phyloP scores from a whole-genome alignment of 2,329 filamentous ascomycete species.

The Elsinoe perseae region DNA sequence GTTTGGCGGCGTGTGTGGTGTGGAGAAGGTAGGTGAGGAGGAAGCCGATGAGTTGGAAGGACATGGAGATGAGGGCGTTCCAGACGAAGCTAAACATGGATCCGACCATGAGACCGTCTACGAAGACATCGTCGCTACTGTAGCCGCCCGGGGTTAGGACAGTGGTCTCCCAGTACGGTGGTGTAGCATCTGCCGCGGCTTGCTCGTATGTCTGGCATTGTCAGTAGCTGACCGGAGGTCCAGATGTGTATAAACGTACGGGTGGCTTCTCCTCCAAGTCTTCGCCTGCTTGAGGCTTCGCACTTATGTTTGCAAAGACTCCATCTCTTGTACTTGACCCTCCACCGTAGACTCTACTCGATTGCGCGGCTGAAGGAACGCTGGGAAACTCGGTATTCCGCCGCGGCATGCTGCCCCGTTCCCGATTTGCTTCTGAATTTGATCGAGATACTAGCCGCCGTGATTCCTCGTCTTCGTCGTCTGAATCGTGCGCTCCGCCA shows the following conservation, averaged over 20 bases:
- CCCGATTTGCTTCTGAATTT: slow-evolving; percentile 20
- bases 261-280: slow-evolving; percentile 88
- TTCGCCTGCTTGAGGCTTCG: slow-evolving; percentile 75
- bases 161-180: slow-evolving; percentile 98
- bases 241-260: slow-evolving; percentile 48
- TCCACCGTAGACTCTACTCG: slow-evolving; percentile 56
- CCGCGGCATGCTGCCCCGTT: slow-evolving; percentile 36
- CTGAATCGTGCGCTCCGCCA: slow-evolving; percentile 57
- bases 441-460: slow-evolving; percentile 53
- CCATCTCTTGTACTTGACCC: slow-evolving; percentile 74
- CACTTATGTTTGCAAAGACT: slow-evolving; percentile 90
- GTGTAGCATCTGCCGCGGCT: slow-evolving; percentile 89
- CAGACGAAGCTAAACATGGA: slow-evolving; percentile 81
- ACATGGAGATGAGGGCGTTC: slow-evolving; percentile 96
- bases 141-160: slow-evolving; percentile 89
- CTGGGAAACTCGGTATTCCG: slow-evolving; percentile 44
- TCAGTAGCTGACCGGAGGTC: slow-evolving; percentile 29
- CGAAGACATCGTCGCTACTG: slow-evolving; percentile 87
- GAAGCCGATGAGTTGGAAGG: slow-evolving; percentile 94
- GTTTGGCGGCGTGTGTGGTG: slow-evolving; percentile 96
- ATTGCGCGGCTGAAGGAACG: slow-evolving; percentile 28
- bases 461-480: slow-evolving; percentile 62
- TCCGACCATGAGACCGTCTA: slow-evolving; percentile 89
- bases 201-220: slow-evolving; percentile 80
- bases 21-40: slow-evolving; percentile 95